Percentiles rank a stretch among this genome's conserved stretches.
Evolutionary conservation across 148 eudicot species (phyloP).

Genomic region (Chenopodium quinoa): DNA sequence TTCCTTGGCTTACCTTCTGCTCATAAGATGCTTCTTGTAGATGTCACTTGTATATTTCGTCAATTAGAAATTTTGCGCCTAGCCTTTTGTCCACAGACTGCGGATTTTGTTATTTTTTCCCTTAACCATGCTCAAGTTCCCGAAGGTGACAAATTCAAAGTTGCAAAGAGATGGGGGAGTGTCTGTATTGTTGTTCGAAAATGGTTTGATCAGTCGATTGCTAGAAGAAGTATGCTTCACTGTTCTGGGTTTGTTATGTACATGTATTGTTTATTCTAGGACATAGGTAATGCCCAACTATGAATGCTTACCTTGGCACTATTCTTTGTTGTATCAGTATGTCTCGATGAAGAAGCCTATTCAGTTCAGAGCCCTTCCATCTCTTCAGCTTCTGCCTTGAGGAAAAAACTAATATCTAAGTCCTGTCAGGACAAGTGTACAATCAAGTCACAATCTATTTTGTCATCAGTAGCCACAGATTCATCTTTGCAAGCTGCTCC

Average conservation of each 20-base stretch:
- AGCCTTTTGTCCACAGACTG: neutral
- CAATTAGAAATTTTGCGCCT: neutral
- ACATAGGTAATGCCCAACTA: constrained; percentile 4
- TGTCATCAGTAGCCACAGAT: constrained; percentile 47
- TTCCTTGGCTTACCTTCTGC: neutral
- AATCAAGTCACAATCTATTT: constrained; percentile 39
- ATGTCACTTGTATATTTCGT: neutral
- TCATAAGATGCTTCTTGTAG: constrained; percentile 10
- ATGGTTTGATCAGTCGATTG: constrained; percentile 93
- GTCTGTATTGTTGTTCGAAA: constrained; percentile 63
- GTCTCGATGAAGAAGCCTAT: constrained; percentile 85
- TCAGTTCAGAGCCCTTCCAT: constrained; percentile 51
- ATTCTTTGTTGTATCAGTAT: constrained; percentile 44
- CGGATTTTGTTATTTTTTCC: constrained; percentile 14
- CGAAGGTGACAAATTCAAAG: constrained; percentile 97
- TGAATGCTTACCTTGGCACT: constrained; percentile 21
- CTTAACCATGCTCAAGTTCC: constrained; percentile 82
- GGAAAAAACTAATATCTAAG: constrained; percentile 38
- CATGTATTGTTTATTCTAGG: neutral
- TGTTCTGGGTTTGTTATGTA: neutral
- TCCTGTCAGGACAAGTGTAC: constrained; percentile 45
- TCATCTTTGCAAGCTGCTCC: constrained; percentile 42
- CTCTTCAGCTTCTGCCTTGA: constrained; percentile 39
- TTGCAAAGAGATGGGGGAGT: constrained; percentile 84
- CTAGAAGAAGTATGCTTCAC: constrained; percentile 63